Base-by-base conservation (phyloP, 371 early-diverging fungal species). In the Mortierella sp. region DNA sequence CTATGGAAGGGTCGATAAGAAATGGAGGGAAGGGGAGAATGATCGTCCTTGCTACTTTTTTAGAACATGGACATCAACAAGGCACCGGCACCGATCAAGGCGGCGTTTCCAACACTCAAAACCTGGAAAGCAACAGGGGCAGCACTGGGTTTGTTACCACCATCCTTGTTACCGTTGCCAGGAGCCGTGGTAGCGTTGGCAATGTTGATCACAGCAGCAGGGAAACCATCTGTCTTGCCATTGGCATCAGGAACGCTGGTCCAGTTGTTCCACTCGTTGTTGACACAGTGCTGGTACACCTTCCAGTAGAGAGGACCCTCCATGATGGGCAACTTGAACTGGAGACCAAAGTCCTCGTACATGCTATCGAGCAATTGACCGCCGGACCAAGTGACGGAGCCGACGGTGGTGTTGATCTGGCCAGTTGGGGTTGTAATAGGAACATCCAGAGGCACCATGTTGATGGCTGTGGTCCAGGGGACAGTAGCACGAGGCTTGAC, bases 311-410 rank as follows among this genome's bases (percentile, higher is more conserved):
- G 59, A 24, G 69, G 64, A 2, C 76, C 76, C 12, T 31, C 51
- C 63, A 65, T 68, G 42, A 23, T 38, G 24, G 76, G 76, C 21
- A 76, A 49, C 70, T 76, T 76, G 66, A 76, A 69, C 66, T 69
- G 69, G 6, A 76, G 54, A 21, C 76, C 76, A 47, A 76, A 76
- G 58, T 76, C 76, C 62, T 76, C 76, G 55, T 76, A 76, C 54
- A 65, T 61, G 50, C 1, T n/a, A 27, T 76, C 76, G n/a, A 58
- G 55, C 31, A 76, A 23, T 21, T 28, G 30, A 10, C 76, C 70
- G 52, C 55, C 55, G 52, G 76, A 68, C 69, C 70, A 76, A 27
- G 68, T 67, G 46, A 76, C 42, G n/a, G 70, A 76, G 28, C 76
- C 76, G 42, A 76, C 56, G 19, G 76, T 76, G 19, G 70, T 69